Base-by-base conservation (phyloP, 2,329 filamentous ascomycete genomes). In the Pyrenophora teres region DNA sequence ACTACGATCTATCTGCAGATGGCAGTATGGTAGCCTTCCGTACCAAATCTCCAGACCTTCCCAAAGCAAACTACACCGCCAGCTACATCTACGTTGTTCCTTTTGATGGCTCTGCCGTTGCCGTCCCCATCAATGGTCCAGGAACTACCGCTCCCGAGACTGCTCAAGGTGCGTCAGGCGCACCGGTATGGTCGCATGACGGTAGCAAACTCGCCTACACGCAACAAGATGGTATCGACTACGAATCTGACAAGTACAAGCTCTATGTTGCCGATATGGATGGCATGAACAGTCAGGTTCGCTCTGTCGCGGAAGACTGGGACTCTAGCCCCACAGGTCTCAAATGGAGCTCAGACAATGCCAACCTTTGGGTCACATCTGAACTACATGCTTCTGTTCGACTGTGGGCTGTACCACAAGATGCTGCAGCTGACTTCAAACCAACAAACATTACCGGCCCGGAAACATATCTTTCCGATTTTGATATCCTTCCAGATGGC, bases 21-120 rank as follows among this genome's bases (percentile, higher is more conserved):
- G 89, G 87, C 1, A 80, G 91, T 52, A 83, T 85, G 21, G 70
- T 73, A n/a, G 69, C 69, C n/a, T 92, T 93, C 67, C 83, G 92
- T 18, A 83, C 88, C 18, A 90, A 90, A 62, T 89, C 92, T 60
- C 89, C 89, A 0, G 77, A 84, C 13, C 74, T 91, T 10, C 84
- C 88, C 60, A 85, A 84, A 7, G 88, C 89, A 0, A 83, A 89
- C 57, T 85, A 88, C 73, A 96, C 91, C 6, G 92, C 92, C 61
- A 87, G 87, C 8, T 89, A 94, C 67, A 81, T 95, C 35, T 96
- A 94, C 73, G 83, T 87, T 39, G 81, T 89, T 1, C 83, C 87
- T 0, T 78, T 93, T 38, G 78, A 81, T 47, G 84, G 81, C 10
- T 92, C 88, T 61, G 57, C 64, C 37, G 62, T 63, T 5, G 62